Base-by-base conservation (phyloP, 1,284 basidiomycete species). In the Mycosarcoma maydis region DNA sequence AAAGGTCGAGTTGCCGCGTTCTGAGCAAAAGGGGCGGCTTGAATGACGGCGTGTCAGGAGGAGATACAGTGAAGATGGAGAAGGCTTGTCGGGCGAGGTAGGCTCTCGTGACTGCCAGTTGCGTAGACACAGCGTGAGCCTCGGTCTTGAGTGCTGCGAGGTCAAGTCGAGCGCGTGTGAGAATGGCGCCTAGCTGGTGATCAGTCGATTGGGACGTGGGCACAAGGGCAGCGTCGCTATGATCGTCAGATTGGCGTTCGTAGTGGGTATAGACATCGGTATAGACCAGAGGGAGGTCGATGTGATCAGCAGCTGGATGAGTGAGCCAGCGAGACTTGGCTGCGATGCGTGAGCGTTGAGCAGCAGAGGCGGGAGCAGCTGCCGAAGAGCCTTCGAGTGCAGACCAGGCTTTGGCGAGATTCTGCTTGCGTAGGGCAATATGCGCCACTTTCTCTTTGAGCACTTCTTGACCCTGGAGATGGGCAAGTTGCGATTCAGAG, bases 391-490 rank as follows among this genome's bases (percentile, higher is more conserved):
- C 66, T 37, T 64, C 66, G 26, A 69, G 66, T 19, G 47, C 46
- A n/a, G 66, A 64, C 66, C 66, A 69, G n/a, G 60, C 60, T 45
- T 69, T 64, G 19, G 59, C 66, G 17, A 69, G 60, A 23, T 69
- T 69, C 29, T 64, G 59, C 10, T 64, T 55, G n/a, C 66, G 66
- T 14, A 41, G 43, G 4, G 49, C 46, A 22, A 64, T 38, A 19
- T 54, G 40, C 3, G 52, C 60, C 10, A 13, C 29, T 22, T 55
- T 59, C 47, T 69, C 59, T 34, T 56, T 48, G 41, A 69, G 50
- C 4, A 10, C 23, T 39, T 64, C 47, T 29, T 56, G 40, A 14
- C 39, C 47, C 19, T 46, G 36, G 26, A 68, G 60, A 16, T 52
- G 52, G 11, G 46, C 19, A 14, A 55, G 58, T 29, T 68, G 65